Evolutionary conservation across 2,329 filamentous ascomycete genomes (phyloP), one percentile per base, ranked within the genome.

Genomic region (Gaeumannomyces sp.): DNA sequence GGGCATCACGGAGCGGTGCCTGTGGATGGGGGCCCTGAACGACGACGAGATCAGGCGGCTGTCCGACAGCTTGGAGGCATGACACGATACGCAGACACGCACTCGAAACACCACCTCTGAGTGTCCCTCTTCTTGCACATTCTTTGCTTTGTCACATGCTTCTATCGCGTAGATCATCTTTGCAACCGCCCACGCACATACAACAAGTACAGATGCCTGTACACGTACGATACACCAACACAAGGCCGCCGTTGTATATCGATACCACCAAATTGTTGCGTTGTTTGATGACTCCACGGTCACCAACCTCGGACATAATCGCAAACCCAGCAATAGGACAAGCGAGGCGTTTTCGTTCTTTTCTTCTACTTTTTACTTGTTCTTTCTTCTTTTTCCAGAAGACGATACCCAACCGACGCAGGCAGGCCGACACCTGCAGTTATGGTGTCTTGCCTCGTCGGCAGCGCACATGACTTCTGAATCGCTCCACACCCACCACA

Each of bases 1-100:
- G 67, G 89, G 90, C 63, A 85, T 93, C 62, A 89, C 91, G 5
- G 90, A 92, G 76, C 83, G 90, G 68, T 95, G 91, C 73, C 81
- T 95, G n/a, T 95, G 92, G 91, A 88, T 95, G 78, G 88, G 89
- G 60, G 90, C 91, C 13, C 74, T 95, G 64, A 85, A 78, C 64
- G 91, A 94, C 69, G 85, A 87, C n/a, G 90, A 93, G 71, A 92
- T 95, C 71, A 78, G 84, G 65, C 78, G 76, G 67, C 78, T 80
- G 64, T 84, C 83, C 0, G 80, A 83, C 64, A 75, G 72, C 64
- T 71, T 87, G 38, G 82, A 86, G 73, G 79, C 69, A 73, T 35
- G 16, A 45, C 57, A 31, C 33, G 22, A 50, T 45, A 61, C 31
- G n/a, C 35, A 14, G 29, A n/a, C 31, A 4, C 45, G 8, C 27